Conservation (phyloP, 2,329 filamentous ascomycete species). For the Ceratocystis diversiconidia region DNA sequence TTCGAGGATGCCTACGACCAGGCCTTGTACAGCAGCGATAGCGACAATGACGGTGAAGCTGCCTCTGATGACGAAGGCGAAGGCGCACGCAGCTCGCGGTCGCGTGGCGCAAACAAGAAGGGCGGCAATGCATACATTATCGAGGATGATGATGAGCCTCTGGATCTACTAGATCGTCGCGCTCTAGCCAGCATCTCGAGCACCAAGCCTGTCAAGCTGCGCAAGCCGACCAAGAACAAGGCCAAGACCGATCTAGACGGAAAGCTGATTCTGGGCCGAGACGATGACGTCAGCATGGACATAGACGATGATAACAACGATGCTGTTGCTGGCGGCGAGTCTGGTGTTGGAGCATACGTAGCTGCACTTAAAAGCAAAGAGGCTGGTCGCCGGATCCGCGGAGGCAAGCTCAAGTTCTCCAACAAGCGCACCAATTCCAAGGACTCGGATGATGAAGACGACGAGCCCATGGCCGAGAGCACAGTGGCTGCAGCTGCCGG, state of each 20-base stretch:
- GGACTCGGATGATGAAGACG: slow-evolving; percentile 34
- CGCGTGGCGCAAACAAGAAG: slow-evolving; percentile 31
- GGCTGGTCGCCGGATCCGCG: slow-evolving; percentile 47
- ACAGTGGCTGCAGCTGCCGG: slow-evolving; percentile 25
- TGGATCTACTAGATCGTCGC: slow-evolving; percentile 80
- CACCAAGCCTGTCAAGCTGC: slow-evolving; percentile 60
- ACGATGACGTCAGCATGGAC: slow-evolving; percentile 44
- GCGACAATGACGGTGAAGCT: slow-evolving; percentile 41
- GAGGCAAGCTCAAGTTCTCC: slow-evolving; percentile 57
- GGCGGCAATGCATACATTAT: slow-evolving; percentile 70
- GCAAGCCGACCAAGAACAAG: slow-evolving; percentile 43
- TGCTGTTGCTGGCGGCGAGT: slow-evolving; percentile 38
- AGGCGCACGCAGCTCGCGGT: slow-evolving; percentile 20
- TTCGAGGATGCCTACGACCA: slow-evolving; percentile 93
- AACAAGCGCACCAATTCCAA: slow-evolving; percentile 41
- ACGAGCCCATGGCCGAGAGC: slow-evolving; percentile 37
- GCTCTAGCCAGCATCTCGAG: slow-evolving; percentile 87
- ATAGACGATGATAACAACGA: slow-evolving; percentile 38
- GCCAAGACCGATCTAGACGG: slow-evolving; percentile 62
- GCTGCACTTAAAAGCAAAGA: slow-evolving; percentile 55
- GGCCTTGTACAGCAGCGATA: slow-evolving; percentile 76
- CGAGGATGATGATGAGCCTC: slow-evolving; percentile 85
- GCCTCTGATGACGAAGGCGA: slow-evolving; percentile 37
- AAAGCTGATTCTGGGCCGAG: slow-evolving; percentile 60
- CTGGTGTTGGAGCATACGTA: slow-evolving; percentile 54